These are phyloP conservation scores for Sugiyamaella japonica DNA, from an alignment of 1,139 yeast genomes.

Conservation along the genomic window DNA sequence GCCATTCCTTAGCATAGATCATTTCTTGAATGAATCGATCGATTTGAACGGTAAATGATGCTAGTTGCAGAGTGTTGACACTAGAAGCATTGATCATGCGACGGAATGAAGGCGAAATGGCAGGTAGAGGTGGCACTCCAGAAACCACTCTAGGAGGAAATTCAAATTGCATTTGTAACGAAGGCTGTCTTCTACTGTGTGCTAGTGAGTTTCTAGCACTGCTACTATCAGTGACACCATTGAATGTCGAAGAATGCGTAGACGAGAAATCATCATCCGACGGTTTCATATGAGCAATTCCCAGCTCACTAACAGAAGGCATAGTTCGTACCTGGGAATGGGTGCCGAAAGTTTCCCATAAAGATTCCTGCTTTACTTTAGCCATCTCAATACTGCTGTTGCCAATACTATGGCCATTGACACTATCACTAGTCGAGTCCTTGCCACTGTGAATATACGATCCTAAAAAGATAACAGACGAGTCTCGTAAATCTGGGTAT, in stretches of 20 bases:
- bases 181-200: slow-evolving; percentile 15
- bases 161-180: slow-evolving; percentile 20
- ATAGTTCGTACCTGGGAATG: slow-evolving; percentile 7
- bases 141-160: slow-evolving; percentile 14
- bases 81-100: slow-evolving; percentile 34
- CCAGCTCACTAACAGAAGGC: slow-evolving; percentile 19
- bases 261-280: slow-evolving; percentile 7
- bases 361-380: slow-evolving; percentile 11
- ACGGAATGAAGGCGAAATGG: slow-evolving; percentile 23
- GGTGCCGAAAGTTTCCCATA: slow-evolving; percentile 4
- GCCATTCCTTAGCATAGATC: slow-evolving; percentile 5
- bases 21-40: slow-evolving; percentile 26
- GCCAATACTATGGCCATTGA: slow-evolving; percentile 1
- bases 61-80: slow-evolving; percentile 37
- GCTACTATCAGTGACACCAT: neutral
- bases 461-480: slow-evolving; percentile 38
- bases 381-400: slow-evolving; percentile 3
- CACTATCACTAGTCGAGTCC: slow-evolving; percentile 13
- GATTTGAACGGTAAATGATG: slow-evolving; percentile 34
- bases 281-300: slow-evolving; percentile 11
- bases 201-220: neutral
- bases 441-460: slow-evolving; percentile 32
- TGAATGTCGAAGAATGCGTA: neutral
- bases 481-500: slow-evolving; percentile 38
- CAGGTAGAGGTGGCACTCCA: slow-evolving; percentile 15